Percentiles rank a stretch among this genome's conserved stretches.
phyloP scores from a whole-genome alignment of 2,329 filamentous ascomycete species.

The Botrytis porri region DNA sequence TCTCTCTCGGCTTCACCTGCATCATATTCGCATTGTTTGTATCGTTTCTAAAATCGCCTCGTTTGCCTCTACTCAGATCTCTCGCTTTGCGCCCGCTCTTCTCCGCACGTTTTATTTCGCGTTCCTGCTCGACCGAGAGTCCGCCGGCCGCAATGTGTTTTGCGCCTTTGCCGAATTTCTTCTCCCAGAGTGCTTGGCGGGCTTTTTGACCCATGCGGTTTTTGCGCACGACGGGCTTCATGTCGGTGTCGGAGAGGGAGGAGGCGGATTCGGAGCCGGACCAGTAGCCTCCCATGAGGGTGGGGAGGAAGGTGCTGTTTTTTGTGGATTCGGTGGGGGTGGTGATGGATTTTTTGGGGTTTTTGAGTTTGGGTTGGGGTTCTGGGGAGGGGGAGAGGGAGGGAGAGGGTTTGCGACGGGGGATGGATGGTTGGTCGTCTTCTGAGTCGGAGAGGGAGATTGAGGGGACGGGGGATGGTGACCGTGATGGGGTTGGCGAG shows the following conservation, averaged over 20 bases:
- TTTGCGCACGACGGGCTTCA: constrained; percentile 58
- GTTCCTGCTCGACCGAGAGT: constrained; percentile 10
- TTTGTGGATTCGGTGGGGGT: constrained; percentile 18
- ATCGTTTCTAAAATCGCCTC: constrained; percentile 19
- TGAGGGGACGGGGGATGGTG: constrained; percentile 19
- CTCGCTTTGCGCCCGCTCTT: constrained; percentile 34
- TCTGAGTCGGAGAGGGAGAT: constrained; percentile 16
- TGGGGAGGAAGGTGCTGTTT: constrained; percentile 65
- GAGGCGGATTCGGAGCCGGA: constrained; percentile 70
- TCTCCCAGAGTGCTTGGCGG: constrained; percentile 76
- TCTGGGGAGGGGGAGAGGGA: constrained; percentile 21
- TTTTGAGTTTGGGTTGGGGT: constrained; percentile 25
- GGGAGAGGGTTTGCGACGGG: constrained; percentile 8
- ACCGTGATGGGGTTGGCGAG: constrained; percentile 27
- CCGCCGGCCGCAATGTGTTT: constrained; percentile 37
- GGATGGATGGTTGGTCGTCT: constrained; percentile 10
- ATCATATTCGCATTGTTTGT: constrained; percentile 23
- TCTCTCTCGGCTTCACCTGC: constrained; percentile 32
- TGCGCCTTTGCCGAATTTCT: constrained; percentile 71
- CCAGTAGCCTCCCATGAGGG: constrained; percentile 75
- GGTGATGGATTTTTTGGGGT: constrained; percentile 24
- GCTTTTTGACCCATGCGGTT: constrained; percentile 74
- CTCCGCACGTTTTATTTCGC: constrained; percentile 40
- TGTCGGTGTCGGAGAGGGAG: constrained; percentile 58
- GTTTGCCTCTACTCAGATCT: constrained; percentile 14